These are phyloP conservation scores for Dendrothele bispora DNA, from an alignment of 768 basidiomycete genomes.

Conservation along the genomic window DNA sequence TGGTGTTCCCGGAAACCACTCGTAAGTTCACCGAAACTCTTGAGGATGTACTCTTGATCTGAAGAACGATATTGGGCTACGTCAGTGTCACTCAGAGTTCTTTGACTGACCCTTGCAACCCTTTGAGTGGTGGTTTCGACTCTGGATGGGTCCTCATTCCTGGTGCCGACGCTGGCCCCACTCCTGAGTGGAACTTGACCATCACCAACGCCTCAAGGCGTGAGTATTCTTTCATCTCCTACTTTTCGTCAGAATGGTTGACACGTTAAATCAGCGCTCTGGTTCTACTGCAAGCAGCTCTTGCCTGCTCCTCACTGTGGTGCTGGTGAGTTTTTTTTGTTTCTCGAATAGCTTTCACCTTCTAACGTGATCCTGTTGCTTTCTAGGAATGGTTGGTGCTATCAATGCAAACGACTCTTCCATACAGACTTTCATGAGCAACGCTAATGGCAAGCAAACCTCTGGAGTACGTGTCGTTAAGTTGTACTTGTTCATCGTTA, in stretches of 20 bases:
- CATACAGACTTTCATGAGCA: conserved; percentile 29
- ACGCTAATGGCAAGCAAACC: conserved; percentile 26
- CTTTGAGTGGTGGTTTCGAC: conserved; percentile 48
- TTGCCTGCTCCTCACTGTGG: conserved; percentile 41
- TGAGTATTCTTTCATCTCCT: conserved; percentile 23
- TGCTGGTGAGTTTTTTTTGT: not conserved
- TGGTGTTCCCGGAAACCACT: conserved; percentile 52
- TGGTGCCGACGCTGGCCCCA: conserved; percentile 14
- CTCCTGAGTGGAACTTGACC: conserved; percentile 50
- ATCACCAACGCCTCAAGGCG: conserved; percentile 47
- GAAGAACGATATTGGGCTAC: not conserved
- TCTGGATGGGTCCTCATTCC: conserved; percentile 51
- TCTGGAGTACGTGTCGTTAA: conserved; percentile 31
- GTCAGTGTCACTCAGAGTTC: conserved; percentile 50
- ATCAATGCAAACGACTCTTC: conserved; percentile 52
- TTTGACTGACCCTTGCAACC: conserved; percentile 39
- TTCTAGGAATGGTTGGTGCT: conserved; percentile 46
- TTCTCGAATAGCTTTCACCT: too few species aligned
- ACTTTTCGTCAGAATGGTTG: conserved; percentile 21
- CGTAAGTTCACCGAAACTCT: not conserved
- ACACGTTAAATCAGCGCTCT: conserved; percentile 38
- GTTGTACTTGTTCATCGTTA: not conserved
- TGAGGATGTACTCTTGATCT: not conserved
- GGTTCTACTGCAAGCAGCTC: conserved; percentile 60
- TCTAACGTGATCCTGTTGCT: not conserved